Percentiles rank a stretch among this genome's conserved stretches.
These are phyloP conservation scores for Dendryphion nanum DNA, from an alignment of 2,329 filamentous ascomycete genomes.

Conservation along the genomic window DNA sequence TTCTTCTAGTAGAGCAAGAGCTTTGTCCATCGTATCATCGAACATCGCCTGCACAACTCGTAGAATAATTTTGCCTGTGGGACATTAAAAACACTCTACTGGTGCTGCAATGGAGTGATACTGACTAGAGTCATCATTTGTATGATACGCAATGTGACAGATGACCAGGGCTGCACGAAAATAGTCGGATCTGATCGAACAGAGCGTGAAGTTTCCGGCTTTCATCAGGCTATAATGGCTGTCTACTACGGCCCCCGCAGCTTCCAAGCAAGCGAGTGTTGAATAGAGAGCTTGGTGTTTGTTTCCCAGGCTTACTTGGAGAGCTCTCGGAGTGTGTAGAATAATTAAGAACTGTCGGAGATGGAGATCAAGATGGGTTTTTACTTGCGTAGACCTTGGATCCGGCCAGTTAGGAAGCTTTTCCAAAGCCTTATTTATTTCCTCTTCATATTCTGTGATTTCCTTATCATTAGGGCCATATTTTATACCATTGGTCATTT, in stretches of 20 bases:
- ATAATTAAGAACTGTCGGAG: conserved; percentile 26
- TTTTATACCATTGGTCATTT: conserved; percentile 9
- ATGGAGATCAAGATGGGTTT: conserved; percentile 22
- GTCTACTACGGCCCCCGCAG: conserved; percentile 10
- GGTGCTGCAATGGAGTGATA: too few relatives aligned
- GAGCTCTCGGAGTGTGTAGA: conserved; percentile 13
- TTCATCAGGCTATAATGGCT: conserved; percentile 13
- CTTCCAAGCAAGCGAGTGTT: conserved; percentile 10
- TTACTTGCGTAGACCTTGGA: conserved; percentile 9
- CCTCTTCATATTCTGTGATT: conserved; percentile 13
- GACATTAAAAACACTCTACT: conserved; percentile 10
- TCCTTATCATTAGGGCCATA: conserved; percentile 9
- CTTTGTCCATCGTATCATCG: conserved; percentile 16
- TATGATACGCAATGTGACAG: conserved; percentile 18
- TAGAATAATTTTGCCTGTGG: conserved; percentile 9
- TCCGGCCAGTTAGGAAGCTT: conserved; percentile 13
- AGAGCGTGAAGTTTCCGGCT: conserved; percentile 11
- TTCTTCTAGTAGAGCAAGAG: conserved; percentile 33
- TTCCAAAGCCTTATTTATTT: conserved; percentile 7
- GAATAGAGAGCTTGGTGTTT: conserved; percentile 6
- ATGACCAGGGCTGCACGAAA: conserved; percentile 17
- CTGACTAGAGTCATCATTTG: too few relatives aligned
- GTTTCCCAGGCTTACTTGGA: neutral
- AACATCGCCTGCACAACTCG: conserved; percentile 10
- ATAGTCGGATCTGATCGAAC: conserved; percentile 19